Evolutionary conservation across 257 asterid species (phyloP).

Genomic region (Coffea eugenioides): DNA sequence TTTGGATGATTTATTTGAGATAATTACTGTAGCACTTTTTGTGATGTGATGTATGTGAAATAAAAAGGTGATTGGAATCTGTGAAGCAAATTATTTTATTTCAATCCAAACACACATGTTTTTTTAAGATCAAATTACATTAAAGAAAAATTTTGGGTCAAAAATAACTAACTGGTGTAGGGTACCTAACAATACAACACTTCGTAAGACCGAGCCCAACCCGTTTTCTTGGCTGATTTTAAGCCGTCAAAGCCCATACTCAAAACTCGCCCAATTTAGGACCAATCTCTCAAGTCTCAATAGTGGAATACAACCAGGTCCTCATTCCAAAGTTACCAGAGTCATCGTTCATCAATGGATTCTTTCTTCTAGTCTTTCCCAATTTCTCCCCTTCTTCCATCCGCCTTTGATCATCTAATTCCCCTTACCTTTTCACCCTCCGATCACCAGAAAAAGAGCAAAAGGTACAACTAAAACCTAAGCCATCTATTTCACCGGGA

Average conservation of each 20-base stretch:
- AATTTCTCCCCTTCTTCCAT: neutral
- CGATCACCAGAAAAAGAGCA: neutral
- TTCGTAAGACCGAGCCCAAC: neutral
- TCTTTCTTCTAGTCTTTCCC: slow-evolving; percentile 1
- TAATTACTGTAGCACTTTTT: too few species aligned
- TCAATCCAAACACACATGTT: too few species aligned
- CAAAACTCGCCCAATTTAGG: neutral
- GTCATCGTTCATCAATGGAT: neutral
- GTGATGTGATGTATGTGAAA: too few species aligned
- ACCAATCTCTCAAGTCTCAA: neutral
- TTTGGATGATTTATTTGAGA: too few species aligned
- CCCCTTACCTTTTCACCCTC: neutral
- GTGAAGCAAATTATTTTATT: too few species aligned
- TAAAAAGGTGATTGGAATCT: too few species aligned
- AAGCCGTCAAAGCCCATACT: neutral
- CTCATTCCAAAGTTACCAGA: neutral
- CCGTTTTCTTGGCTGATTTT: neutral
- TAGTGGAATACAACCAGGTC: neutral
- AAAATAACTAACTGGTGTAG: too few species aligned
- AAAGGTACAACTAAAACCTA: neutral
- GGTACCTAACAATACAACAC: neutral
- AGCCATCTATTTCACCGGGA: neutral
- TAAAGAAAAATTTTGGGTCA: too few species aligned
- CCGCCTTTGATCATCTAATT: neutral
- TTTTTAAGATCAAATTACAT: too few species aligned